Percentiles rank a stretch among this genome's conserved stretches.
Evolutionary conservation across 176 grass and related monocot species (phyloP).

Genomic region (Triticum turgidum): DNA sequence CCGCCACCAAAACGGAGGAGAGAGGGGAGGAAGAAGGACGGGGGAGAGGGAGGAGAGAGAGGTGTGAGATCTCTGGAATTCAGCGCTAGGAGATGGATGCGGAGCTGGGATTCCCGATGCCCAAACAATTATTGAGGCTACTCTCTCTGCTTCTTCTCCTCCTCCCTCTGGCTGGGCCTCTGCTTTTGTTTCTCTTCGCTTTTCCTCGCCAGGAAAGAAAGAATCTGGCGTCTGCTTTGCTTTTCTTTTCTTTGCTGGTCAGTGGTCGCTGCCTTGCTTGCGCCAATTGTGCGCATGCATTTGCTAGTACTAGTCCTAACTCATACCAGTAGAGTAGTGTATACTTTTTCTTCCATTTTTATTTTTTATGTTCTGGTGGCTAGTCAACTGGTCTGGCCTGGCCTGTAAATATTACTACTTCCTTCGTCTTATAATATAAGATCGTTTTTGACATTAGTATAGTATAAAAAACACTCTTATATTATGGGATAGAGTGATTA

Average conservation of each 20-base stretch:
- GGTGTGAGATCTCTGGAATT: slow-evolving; percentile 58
- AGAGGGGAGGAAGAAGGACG: not conserved
- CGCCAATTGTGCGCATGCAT: slow-evolving; percentile 24
- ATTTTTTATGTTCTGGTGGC: not conserved
- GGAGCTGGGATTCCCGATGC: slow-evolving; percentile 46
- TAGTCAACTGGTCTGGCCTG: not conserved
- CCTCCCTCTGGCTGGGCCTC: not conserved
- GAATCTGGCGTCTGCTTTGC: slow-evolving; percentile 5
- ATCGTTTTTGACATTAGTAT: too few species aligned
- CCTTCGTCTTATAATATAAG: too few species aligned
- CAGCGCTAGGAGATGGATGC: slow-evolving; percentile 45
- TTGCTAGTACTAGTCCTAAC: slow-evolving; percentile 5
- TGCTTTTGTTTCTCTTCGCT: slow-evolving; percentile 20
- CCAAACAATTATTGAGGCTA: slow-evolving; percentile 40
- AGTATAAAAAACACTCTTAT: too few species aligned
- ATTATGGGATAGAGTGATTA: too few species aligned
- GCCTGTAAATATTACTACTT: too few species aligned
- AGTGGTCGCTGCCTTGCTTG: slow-evolving; percentile 31
- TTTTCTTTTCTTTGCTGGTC: slow-evolving; percentile 13
- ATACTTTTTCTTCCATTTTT: too few species aligned
- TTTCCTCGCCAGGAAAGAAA: slow-evolving; percentile 44
- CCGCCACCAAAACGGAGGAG: not conserved
- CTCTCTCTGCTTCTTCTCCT: too few species aligned
- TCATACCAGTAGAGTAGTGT: too few species aligned
- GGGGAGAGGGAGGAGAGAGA: not conserved